These are phyloP conservation scores for Daldinia loculata DNA, from an alignment of 495 filamentous ascomycete species.

Conservation along the genomic window DNA sequence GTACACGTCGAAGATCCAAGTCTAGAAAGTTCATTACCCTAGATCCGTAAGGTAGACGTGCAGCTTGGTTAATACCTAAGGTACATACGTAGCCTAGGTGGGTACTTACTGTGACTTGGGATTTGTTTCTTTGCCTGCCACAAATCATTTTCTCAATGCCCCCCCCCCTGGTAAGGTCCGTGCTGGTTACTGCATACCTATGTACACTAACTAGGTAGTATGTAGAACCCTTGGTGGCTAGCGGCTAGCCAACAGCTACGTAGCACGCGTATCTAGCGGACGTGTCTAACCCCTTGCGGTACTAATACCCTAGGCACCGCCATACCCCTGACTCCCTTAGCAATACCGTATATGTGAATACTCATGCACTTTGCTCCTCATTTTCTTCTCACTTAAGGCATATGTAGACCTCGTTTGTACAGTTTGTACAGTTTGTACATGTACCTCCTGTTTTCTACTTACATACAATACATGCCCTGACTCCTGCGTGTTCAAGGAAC, in stretches of 20 bases:
- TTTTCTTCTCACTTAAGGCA: conserved; percentile 3
- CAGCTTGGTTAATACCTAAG: conserved; percentile 39
- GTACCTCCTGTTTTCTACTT: conserved; percentile 17
- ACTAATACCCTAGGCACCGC: conserved; percentile 34
- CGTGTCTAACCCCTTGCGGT: conserved; percentile 31
- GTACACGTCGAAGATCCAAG: conserved; percentile 24
- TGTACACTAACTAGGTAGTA: too few relatives aligned
- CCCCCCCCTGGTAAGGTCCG: conserved; percentile 15
- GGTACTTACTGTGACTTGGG: conserved; percentile 37
- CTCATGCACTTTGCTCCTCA: neutral
- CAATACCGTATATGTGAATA: conserved; percentile 18
- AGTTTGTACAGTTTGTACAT: conserved; percentile 20
- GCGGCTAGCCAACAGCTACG: conserved; percentile 4
- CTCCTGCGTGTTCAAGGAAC: conserved; percentile 37
- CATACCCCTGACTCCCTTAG: conserved; percentile 8
- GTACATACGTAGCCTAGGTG: conserved; percentile 31
- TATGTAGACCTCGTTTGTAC: conserved; percentile 12
- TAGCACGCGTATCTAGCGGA: conserved; percentile 23
- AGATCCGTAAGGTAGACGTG: conserved; percentile 40
- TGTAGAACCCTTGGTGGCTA: conserved; percentile 5
- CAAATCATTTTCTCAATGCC: conserved; percentile 34
- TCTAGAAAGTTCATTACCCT: conserved; percentile 16
- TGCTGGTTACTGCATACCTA: conserved; percentile 9
- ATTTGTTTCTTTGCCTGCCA: conserved; percentile 32
- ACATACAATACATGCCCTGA: conserved; percentile 29